Conservation (phyloP, 768 basidiomycete species). For the Boletellus ananas region DNA sequence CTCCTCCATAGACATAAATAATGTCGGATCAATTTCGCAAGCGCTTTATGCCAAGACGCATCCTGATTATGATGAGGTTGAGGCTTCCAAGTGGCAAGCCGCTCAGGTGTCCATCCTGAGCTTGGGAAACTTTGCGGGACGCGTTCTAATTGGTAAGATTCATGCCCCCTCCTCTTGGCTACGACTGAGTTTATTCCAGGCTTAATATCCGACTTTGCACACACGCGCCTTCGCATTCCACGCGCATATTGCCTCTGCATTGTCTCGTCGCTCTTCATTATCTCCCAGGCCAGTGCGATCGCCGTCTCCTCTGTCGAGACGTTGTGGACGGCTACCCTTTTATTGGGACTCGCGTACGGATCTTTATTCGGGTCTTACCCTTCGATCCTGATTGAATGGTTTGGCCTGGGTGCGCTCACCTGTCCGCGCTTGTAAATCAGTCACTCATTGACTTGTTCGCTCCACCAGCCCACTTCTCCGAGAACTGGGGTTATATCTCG, state of each 20-base stretch:
- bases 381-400: constrained; percentile 83
- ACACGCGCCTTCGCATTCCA: constrained; percentile 54
- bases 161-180: background rate
- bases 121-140: constrained; percentile 75
- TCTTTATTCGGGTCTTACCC: constrained; percentile 70
- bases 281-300: constrained; percentile 65
- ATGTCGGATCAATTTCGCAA: constrained; percentile 77
- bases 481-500: constrained; percentile 83
- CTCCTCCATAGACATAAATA: constrained; percentile 64
- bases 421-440: background rate
- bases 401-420: constrained; percentile 66
- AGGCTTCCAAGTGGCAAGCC: constrained; percentile 73
- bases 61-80: constrained; percentile 58
- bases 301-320: constrained; percentile 51
- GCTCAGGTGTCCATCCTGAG: constrained; percentile 82
- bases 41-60: constrained; percentile 60
- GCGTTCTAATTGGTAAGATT: constrained; percentile 64
- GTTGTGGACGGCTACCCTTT: constrained; percentile 53
- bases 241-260: constrained; percentile 68
- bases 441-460: background rate
- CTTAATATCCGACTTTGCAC: constrained; percentile 61
- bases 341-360: constrained; percentile 56
- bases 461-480: constrained; percentile 60
- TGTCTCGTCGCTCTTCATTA: constrained; percentile 62
- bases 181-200: constrained; percentile 37